Evolutionary conservation across 768 basidiomycete species (phyloP).

Genomic region (Tylopilus balloui): DNA sequence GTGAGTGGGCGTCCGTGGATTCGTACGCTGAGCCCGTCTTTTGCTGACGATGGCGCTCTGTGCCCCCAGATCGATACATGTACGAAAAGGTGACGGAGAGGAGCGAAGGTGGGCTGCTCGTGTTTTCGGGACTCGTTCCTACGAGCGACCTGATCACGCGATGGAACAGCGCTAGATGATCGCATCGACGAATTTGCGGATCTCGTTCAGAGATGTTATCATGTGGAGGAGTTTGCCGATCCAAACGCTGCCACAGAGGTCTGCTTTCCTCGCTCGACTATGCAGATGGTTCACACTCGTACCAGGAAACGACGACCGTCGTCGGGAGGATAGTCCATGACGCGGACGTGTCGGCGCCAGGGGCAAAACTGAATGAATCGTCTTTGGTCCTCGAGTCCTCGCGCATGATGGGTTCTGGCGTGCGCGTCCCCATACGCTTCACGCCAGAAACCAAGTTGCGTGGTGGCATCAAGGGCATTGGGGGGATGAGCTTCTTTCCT

Average conservation of each 20-base stretch:
- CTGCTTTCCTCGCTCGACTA: constrained; percentile 1
- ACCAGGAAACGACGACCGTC: constrained; percentile 58
- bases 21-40: background rate
- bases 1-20: constrained; percentile 40
- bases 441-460: constrained; percentile 61
- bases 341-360: constrained; percentile 50
- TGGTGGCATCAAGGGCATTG: constrained; percentile 55
- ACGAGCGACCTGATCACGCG: background rate
- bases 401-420: constrained; percentile 63
- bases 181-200: constrained; percentile 85
- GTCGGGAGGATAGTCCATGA: constrained; percentile 76
- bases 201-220: constrained; percentile 63
- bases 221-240: constrained; percentile 72
- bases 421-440: constrained; percentile 68
- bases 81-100: constrained; percentile 85
- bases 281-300: background rate
- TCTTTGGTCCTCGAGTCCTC: constrained; percentile 82
- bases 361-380: constrained; percentile 66
- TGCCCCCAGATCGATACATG: constrained; percentile 77
- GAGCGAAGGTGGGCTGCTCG: constrained; percentile 58
- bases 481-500: constrained; percentile 76
- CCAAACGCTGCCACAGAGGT: constrained; percentile 58
- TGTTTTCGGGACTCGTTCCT: background rate
- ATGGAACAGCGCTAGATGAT: constrained; percentile 66
- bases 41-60: background rate